Percentiles rank a stretch among this genome's conserved stretches.
These are phyloP conservation scores for Pleurotus cornucopiae DNA, from an alignment of 768 basidiomycete genomes.

Conservation along the genomic window DNA sequence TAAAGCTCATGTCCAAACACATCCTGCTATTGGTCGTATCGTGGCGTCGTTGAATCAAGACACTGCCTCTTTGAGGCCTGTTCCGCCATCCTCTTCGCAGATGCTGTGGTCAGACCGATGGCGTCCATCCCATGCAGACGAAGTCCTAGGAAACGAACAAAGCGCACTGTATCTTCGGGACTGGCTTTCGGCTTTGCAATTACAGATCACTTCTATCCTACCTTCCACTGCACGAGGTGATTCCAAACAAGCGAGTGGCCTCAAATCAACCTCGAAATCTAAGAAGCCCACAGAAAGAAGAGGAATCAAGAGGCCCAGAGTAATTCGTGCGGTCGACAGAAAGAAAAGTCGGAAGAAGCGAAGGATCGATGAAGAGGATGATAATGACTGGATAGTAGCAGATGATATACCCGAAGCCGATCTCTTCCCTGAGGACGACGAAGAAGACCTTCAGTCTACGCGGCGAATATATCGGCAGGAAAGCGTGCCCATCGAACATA, in stretches of 20 bases:
- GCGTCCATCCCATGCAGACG: slow-evolving; percentile 66
- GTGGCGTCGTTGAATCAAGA: slow-evolving; percentile 17
- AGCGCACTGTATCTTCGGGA: slow-evolving; percentile 69
- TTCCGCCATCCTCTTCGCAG: slow-evolving; percentile 20
- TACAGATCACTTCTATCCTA: slow-evolving; percentile 33
- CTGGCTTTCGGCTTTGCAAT: slow-evolving; percentile 71
- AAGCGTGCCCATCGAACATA: neutral
- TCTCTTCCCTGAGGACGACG: slow-evolving; percentile 24
- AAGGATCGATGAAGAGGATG: slow-evolving; percentile 49
- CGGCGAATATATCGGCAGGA: neutral
- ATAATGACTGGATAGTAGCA: slow-evolving; percentile 58
- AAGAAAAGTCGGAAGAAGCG: slow-evolving; percentile 48
- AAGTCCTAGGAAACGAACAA: slow-evolving; percentile 76
- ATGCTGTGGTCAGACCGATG: slow-evolving; percentile 73
- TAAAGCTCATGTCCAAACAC: slow-evolving; percentile 13
- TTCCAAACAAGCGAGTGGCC: slow-evolving; percentile 11
- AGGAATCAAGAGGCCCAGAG: slow-evolving; percentile 53
- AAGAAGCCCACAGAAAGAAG: slow-evolving; percentile 17
- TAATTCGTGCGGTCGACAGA: slow-evolving; percentile 51
- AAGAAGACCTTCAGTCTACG: slow-evolving; percentile 20
- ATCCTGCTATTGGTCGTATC: slow-evolving; percentile 50
- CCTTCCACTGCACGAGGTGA: slow-evolving; percentile 14
- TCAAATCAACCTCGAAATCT: slow-evolving; percentile 19
- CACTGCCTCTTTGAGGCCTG: slow-evolving; percentile 10
- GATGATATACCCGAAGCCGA: slow-evolving; percentile 24